These are phyloP conservation scores for Schwanniomyces yamadae DNA, from an alignment of 805 yeast species.

Conservation along the genomic window DNA sequence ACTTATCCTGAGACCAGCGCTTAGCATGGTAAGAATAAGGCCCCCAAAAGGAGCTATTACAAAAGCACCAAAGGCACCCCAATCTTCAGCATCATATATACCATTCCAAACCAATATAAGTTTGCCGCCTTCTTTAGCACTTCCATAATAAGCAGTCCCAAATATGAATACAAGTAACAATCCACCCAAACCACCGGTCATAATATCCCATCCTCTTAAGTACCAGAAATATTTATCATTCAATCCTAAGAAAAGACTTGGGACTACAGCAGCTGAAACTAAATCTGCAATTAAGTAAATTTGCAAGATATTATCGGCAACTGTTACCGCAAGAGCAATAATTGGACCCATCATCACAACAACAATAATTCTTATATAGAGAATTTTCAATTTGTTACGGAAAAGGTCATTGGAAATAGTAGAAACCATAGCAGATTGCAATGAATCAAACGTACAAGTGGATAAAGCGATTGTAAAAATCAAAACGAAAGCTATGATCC, in stretches of 20 bases:
- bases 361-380: constrained; percentile 69
- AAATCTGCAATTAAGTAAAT: constrained; percentile 90
- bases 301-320: constrained; percentile 79
- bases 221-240: constrained; percentile 60
- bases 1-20: constrained; percentile 49
- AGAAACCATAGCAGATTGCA: constrained; percentile 86
- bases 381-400: constrained; percentile 70
- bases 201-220: constrained; percentile 75
- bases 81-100: constrained; percentile 69
- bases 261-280: constrained; percentile 83
- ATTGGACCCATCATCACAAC: constrained; percentile 81
- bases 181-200: constrained; percentile 83
- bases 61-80: constrained; percentile 96
- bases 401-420: constrained; percentile 87
- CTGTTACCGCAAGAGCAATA: constrained; percentile 77
- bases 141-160: constrained; percentile 75
- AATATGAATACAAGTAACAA: constrained; percentile 75
- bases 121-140: constrained; percentile 74
- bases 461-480: constrained; percentile 73
- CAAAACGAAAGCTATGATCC: constrained; percentile 83
- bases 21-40: constrained; percentile 52
- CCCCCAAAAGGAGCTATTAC: constrained; percentile 88
- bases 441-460: constrained; percentile 85
- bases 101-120: constrained; percentile 78
- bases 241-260: constrained; percentile 78